These are phyloP conservation scores for Rhodosorus marinus DNA, from an alignment of 23 red algal genomes.

Conservation along the genomic window DNA sequence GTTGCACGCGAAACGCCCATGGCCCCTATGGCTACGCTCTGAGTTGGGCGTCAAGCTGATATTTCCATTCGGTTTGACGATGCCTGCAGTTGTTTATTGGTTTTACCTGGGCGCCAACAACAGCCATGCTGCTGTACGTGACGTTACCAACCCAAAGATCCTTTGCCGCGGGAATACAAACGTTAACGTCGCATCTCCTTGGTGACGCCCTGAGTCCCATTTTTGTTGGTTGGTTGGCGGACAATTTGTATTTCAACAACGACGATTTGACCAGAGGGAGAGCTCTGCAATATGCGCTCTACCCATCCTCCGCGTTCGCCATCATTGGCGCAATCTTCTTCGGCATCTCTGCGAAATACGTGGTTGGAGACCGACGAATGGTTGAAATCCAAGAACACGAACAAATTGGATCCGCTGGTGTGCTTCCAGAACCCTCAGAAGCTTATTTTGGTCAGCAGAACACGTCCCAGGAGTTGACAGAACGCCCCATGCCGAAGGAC, in stretches of 20 bases:
- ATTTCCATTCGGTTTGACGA: too few relatives aligned
- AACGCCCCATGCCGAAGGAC: neutral
- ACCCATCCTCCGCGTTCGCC: constrained; percentile 19
- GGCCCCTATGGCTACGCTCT: too few relatives aligned
- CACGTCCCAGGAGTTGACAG: too few relatives aligned
- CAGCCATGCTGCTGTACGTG: constrained; percentile 45
- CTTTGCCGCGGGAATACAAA: constrained; percentile 38
- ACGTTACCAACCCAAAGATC: constrained; percentile 29
- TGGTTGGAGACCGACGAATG: neutral
- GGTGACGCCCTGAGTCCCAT: constrained; percentile 43
- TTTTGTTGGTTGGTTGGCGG: constrained; percentile 32
- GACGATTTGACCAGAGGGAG: constrained; percentile 16
- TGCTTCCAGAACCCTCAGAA: too few relatives aligned
- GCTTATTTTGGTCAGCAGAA: too few relatives aligned
- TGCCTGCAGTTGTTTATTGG: constrained; percentile 38
- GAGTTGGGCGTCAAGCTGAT: too few relatives aligned
- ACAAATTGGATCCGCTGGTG: too few relatives aligned
- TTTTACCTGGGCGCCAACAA: constrained; percentile 33
- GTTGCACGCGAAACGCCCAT: too few relatives aligned
- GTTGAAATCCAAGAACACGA: too few relatives aligned
- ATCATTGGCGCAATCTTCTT: constrained; percentile 54
- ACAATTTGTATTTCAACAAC: constrained; percentile 26
- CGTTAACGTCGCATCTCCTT: constrained; percentile 31
- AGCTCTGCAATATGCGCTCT: constrained; percentile 45
- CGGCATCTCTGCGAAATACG: constrained; percentile 13